Conservation (phyloP, 257 asterid genomes). For the Solanum dulcamara region DNA sequence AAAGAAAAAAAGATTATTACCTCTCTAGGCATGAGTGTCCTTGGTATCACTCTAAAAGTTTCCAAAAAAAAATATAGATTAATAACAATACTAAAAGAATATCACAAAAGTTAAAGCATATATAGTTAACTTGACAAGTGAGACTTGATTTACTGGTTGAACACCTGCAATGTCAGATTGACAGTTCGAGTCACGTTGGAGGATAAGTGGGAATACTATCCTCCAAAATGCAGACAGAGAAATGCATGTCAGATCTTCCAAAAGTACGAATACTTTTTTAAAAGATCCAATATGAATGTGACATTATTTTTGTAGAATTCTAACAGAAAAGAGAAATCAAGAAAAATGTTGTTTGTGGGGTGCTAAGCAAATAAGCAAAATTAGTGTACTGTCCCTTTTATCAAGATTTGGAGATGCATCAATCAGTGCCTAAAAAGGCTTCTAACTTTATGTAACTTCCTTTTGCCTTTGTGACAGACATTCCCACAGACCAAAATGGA, state of each 20-base stretch:
- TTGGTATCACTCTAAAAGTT: conserved; percentile 68
- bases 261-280: not conserved
- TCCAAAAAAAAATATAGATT: not conserved
- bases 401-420: not conserved
- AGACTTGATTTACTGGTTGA: too few species aligned
- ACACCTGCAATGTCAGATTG: too few species aligned
- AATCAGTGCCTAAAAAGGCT: conserved; percentile 6
- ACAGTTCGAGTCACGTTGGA: too few species aligned
- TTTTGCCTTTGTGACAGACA: conserved; percentile 1
- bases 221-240: accelerated
- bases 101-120: not conserved
- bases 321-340: too few species aligned
- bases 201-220: too few species aligned
- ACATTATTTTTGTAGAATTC: too few species aligned
- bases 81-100: not conserved
- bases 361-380: too few species aligned
- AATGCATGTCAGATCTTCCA: not conserved
- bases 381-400: not conserved
- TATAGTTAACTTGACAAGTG: not conserved
- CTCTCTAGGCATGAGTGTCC: conserved; percentile 93
- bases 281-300: too few species aligned
- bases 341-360: too few species aligned
- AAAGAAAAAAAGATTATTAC: too few species aligned
- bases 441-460: not conserved
- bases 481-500: conserved; percentile 1